phyloP scores from a whole-genome alignment of 176 grass and related monocot species.

The Paspalum vaginatum region DNA sequence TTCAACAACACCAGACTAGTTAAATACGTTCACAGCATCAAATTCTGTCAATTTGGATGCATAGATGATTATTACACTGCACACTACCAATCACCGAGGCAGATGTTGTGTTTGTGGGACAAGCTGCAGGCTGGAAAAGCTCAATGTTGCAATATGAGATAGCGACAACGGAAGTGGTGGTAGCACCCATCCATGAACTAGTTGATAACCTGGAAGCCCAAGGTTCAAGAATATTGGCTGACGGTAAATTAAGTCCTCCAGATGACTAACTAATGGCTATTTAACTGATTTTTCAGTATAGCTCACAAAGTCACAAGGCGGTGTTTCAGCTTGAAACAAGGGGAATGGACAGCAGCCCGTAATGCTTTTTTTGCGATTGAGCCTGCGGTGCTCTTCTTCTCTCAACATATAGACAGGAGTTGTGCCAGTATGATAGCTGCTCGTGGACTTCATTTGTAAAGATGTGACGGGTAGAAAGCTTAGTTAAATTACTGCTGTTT shows the following conservation, averaged over 20 bases:
- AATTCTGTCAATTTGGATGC: conserved; percentile 92
- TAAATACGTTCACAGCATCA: conserved; percentile 71
- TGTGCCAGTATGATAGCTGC: conserved; percentile 23
- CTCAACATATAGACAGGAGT: conserved; percentile 27
- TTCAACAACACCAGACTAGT: conserved; percentile 66
- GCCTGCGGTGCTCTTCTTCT: conserved; percentile 8
- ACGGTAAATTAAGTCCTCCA: conserved; percentile 31
- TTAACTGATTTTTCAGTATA: conserved; percentile 25
- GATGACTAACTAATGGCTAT: conserved; percentile 40
- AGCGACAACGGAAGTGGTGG: conserved; percentile 32
- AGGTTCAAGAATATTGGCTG: not conserved
- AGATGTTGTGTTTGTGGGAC: conserved; percentile 98
- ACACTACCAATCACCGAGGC: conserved; percentile 90
- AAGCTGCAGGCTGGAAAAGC: conserved; percentile 75
- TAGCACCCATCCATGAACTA: not conserved
- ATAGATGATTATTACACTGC: conserved; percentile 92
- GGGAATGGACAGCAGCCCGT: conserved; percentile 23
- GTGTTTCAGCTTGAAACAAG: conserved; percentile 36
- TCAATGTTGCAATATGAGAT: conserved; percentile 94
- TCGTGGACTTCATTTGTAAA: conserved; percentile 43
- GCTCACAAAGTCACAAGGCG: conserved; percentile 5
- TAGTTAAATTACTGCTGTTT: conserved; percentile 31
- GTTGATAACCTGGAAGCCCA: conserved; percentile 7
- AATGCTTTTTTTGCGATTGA: not conserved
- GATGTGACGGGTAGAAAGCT: conserved; percentile 44